Conservation (phyloP, 2,329 filamentous ascomycete species). For the Colletotrichum spaethianum region DNA sequence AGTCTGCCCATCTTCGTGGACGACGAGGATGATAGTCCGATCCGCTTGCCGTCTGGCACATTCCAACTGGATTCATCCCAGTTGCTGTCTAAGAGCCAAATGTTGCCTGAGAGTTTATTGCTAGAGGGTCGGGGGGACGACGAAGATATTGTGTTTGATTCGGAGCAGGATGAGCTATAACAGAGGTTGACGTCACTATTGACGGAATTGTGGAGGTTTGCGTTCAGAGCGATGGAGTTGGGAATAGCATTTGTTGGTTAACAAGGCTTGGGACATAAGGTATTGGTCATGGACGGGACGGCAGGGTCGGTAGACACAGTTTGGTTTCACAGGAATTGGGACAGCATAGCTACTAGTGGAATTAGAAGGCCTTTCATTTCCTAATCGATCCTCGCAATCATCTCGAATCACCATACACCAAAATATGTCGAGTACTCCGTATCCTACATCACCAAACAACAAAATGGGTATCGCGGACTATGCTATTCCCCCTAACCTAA, state of each 20-base stretch:
- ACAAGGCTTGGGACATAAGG: background rate
- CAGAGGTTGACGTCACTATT: background rate
- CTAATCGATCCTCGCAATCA: background rate
- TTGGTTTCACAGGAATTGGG: background rate
- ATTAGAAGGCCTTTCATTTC: background rate
- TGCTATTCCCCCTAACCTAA: conserved; percentile 55
- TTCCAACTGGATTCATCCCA: conserved; percentile 59
- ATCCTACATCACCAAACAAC: background rate
- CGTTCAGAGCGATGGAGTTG: conserved; percentile 28
- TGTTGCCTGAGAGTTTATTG: conserved; percentile 64
- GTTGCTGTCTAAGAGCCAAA: conserved; percentile 65
- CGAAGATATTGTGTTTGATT: conserved; percentile 39
- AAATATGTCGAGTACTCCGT: background rate
- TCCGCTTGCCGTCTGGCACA: conserved; percentile 38
- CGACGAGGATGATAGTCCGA: conserved; percentile 45
- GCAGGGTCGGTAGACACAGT: background rate
- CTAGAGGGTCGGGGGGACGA: conserved; percentile 50
- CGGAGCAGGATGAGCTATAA: conserved; percentile 36
- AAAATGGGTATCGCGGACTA: background rate
- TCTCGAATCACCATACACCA: background rate
- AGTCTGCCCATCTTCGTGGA: conserved; percentile 42
- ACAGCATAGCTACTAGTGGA: background rate
- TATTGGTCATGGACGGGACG: background rate
- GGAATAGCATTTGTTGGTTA: background rate
- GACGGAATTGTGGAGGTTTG: background rate